Evolutionary conservation across 805 yeast genomes (phyloP).

Genomic region (Wickerhamiella cacticola): DNA sequence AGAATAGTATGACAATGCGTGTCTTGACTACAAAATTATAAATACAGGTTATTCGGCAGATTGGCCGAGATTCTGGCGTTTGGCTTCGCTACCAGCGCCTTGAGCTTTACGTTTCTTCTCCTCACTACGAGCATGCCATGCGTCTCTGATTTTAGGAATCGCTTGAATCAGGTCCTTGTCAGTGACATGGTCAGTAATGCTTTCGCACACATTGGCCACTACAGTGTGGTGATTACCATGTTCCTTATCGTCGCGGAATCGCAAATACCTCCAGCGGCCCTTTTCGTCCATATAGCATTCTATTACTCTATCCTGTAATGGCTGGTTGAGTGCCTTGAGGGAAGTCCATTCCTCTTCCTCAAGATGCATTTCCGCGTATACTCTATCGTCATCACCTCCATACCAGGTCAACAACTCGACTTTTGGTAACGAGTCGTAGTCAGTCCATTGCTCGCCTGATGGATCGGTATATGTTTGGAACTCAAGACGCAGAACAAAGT

Average conservation of each 20-base stretch:
- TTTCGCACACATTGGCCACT: constrained; percentile 68
- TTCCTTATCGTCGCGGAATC: constrained; percentile 87
- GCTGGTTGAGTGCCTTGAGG: constrained; percentile 57
- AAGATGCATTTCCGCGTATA: constrained; percentile 52
- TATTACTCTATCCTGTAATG: constrained; percentile 76
- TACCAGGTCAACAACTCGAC: constrained; percentile 61
- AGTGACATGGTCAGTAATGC: constrained; percentile 76
- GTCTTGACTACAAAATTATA: neutral
- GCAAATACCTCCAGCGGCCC: constrained; percentile 67
- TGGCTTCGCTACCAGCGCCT: neutral
- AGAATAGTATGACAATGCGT: too few relatives aligned
- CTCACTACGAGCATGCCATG: constrained; percentile 46
- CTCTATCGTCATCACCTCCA: constrained; percentile 44
- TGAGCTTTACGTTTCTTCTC: constrained; percentile 1
- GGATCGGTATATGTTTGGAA: constrained; percentile 51
- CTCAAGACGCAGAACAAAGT: constrained; percentile 57
- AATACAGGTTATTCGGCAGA: neutral
- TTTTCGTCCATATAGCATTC: constrained; percentile 64
- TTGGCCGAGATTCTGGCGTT: neutral
- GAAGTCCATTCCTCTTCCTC: constrained; percentile 70
- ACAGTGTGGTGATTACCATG: constrained; percentile 77
- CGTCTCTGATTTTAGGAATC: constrained; percentile 42
- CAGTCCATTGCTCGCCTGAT: constrained; percentile 32
- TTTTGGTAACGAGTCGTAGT: constrained; percentile 63
- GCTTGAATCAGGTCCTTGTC: constrained; percentile 59